A percentile compares a stretch with the other conserved stretches of the same genome.
Conservation (phyloP, 495 filamentous ascomycete genomes). For the Penicillium cosmopolitanum region DNA sequence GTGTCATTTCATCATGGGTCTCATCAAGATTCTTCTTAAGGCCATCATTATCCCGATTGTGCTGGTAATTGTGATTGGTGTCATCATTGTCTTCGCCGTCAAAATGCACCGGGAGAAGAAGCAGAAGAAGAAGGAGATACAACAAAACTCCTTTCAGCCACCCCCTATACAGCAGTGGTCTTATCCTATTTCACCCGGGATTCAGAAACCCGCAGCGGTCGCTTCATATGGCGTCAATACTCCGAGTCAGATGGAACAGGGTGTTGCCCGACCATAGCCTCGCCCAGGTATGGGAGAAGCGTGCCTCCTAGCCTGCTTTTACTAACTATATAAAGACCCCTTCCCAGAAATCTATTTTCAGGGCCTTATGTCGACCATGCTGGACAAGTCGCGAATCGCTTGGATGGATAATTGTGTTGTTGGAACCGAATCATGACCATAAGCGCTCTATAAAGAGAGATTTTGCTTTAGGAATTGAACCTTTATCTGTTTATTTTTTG, state of each 20-base stretch:
- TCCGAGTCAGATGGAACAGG: slow-evolving; percentile 2
- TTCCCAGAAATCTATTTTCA: too few species aligned
- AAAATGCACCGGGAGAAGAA: slow-evolving; percentile 17
- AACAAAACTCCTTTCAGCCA: slow-evolving; percentile 8
- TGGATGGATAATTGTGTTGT: too few species aligned
- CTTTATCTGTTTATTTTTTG: too few species aligned
- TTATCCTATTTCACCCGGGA: slow-evolving; percentile 1
- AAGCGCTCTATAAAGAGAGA: too few species aligned
- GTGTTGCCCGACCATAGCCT: background rate
- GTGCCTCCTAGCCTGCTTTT: background rate
- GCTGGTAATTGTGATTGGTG: slow-evolving; percentile 8
- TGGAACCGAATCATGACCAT: too few species aligned
- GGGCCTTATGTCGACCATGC: too few species aligned
- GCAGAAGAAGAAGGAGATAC: slow-evolving; percentile 9
- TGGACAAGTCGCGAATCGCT: too few species aligned
- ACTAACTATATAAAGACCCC: background rate
- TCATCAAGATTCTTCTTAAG: slow-evolving; percentile 15
- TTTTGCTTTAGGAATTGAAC: too few species aligned
- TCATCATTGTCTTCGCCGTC: slow-evolving; percentile 1
- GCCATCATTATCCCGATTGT: slow-evolving; percentile 18
- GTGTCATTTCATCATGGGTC: slow-evolving; percentile 9
- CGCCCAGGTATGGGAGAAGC: background rate
- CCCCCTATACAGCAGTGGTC: slow-evolving; percentile 18
- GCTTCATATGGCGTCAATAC: background rate
- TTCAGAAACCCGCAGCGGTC: slow-evolving; percentile 2